Conservation (phyloP, 768 basidiomycete genomes). For the Paxillus involutus region DNA sequence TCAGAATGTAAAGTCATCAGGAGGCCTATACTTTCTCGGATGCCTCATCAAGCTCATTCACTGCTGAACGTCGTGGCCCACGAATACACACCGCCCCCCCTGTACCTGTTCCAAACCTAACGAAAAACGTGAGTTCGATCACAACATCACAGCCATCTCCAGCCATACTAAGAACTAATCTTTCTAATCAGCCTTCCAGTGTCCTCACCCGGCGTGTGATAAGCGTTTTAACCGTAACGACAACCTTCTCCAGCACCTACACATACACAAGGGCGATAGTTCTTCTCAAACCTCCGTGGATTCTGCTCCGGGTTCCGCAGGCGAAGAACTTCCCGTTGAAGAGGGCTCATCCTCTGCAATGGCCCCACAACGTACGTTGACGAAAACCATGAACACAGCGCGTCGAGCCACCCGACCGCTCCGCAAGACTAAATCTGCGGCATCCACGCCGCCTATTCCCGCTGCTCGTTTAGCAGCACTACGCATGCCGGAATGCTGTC, state of each 20-base stretch:
- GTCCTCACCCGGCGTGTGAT: slow-evolving; percentile 63
- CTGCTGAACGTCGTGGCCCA: slow-evolving; percentile 43
- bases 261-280: slow-evolving; percentile 55
- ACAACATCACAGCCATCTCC: slow-evolving; percentile 14
- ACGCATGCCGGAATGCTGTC: slow-evolving; percentile 28
- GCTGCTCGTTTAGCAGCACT: slow-evolving; percentile 33
- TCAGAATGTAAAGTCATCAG: slow-evolving; percentile 28
- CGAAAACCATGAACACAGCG: slow-evolving; percentile 17
- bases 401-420: slow-evolving; percentile 32
- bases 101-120: slow-evolving; percentile 73
- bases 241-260: slow-evolving; percentile 77
- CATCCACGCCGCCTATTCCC: slow-evolving; percentile 34
- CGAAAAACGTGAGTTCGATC: slow-evolving; percentile 65
- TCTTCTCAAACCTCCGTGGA: slow-evolving; percentile 34
- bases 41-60: slow-evolving; percentile 35
- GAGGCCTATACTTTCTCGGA: slow-evolving; percentile 32
- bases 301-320: slow-evolving; percentile 22
- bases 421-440: slow-evolving; percentile 36
- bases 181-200: slow-evolving; percentile 63
- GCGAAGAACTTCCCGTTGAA: slow-evolving; percentile 23
- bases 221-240: slow-evolving; percentile 79
- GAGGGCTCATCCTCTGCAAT: slow-evolving; percentile 14
- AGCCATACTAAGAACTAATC: slow-evolving; percentile 18
- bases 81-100: slow-evolving; percentile 58
- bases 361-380: slow-evolving; percentile 20